Evolutionary conservation across 2,329 filamentous ascomycete species (phyloP).

Genomic region (Apiospora pterosperma): DNA sequence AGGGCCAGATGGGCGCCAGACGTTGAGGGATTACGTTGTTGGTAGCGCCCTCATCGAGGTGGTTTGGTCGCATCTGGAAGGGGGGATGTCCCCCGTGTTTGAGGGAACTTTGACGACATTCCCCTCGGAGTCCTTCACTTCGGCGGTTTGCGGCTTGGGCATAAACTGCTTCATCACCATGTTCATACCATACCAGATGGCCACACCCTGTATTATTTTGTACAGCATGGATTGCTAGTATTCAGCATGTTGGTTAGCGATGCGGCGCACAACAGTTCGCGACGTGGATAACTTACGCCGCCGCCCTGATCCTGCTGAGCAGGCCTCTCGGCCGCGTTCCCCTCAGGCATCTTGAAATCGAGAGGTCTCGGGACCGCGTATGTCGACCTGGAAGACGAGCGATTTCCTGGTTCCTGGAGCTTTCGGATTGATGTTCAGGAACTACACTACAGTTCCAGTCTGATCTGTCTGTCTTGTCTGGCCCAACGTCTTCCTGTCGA

Average conservation of each 20-base stretch:
- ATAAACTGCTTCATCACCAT: slow-evolving; percentile 52
- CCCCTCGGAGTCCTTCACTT: slow-evolving; percentile 49
- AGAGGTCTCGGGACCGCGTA: neutral
- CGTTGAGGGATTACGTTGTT: slow-evolving; percentile 65
- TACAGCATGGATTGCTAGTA: slow-evolving; percentile 34
- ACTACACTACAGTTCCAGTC: neutral
- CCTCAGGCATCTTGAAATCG: slow-evolving; percentile 29
- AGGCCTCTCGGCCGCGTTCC: slow-evolving; percentile 24
- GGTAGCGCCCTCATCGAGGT: slow-evolving; percentile 56
- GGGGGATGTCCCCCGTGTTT: slow-evolving; percentile 58
- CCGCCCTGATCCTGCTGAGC: slow-evolving; percentile 24
- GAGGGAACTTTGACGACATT: slow-evolving; percentile 50
- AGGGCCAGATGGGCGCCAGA: slow-evolving; percentile 85
- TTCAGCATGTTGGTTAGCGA: slow-evolving; percentile 12
- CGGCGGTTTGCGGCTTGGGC: slow-evolving; percentile 44
- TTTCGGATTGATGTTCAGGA: neutral
- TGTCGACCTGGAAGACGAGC: neutral
- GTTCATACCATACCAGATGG: slow-evolving; percentile 59
- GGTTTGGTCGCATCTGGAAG: slow-evolving; percentile 61
- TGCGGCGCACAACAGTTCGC: neutral
- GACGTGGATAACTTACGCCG: slow-evolving; percentile 20
- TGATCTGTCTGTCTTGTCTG: neutral
- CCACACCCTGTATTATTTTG: slow-evolving; percentile 49
- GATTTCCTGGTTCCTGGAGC: neutral
- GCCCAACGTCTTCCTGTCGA: neutral